Conservation (phyloP, 768 basidiomycete species). For the Artomyces pyxidatus region DNA sequence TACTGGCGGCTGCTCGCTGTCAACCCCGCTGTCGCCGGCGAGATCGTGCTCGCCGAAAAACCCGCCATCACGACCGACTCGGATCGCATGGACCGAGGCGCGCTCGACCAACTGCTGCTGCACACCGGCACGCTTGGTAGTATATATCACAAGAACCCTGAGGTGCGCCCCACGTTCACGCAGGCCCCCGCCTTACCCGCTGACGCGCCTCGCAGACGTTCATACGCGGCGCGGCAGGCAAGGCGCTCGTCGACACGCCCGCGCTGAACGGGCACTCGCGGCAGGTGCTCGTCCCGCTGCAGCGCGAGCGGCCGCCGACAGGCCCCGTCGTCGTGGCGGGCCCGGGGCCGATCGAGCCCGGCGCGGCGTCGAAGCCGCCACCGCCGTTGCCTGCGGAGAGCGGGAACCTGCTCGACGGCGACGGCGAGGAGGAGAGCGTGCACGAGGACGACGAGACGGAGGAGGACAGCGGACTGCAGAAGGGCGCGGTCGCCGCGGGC, state of each 20-base stretch:
- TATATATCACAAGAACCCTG: constrained; percentile 97
- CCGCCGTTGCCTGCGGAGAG: constrained; percentile 25
- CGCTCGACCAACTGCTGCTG: constrained; percentile 87
- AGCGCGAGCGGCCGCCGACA: constrained; percentile 39
- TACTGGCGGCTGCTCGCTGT: constrained; percentile 97
- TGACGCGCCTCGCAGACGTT: constrained; percentile 43
- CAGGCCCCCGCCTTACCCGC: constrained; percentile 4
- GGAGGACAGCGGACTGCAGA: constrained; percentile 32
- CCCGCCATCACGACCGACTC: constrained; percentile 97
- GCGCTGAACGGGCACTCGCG: constrained; percentile 81
- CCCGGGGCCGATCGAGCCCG: constrained; percentile 53
- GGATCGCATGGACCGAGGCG: constrained; percentile 94
- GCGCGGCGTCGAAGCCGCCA: constrained; percentile 18
- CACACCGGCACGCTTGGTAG: constrained; percentile 92
- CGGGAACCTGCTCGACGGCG: constrained; percentile 15
- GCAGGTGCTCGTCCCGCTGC: constrained; percentile 55
- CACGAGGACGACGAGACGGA: constrained; percentile 27
- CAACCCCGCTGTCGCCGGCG: constrained; percentile 80
- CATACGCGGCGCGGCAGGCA: constrained; percentile 82
- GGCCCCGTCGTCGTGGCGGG: constrained; percentile 45
- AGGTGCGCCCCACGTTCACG: constrained; percentile 37
- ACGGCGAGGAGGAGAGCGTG: constrained; percentile 18
- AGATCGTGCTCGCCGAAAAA: constrained; percentile 88
- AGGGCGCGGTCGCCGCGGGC: constrained; percentile 8
- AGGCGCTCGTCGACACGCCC: constrained; percentile 78